Evolutionary conservation across 2,329 filamentous ascomycete genomes (phyloP), one percentile per base, ranked within the genome.

Genomic region (Sodiomyces alkalinus): DNA sequence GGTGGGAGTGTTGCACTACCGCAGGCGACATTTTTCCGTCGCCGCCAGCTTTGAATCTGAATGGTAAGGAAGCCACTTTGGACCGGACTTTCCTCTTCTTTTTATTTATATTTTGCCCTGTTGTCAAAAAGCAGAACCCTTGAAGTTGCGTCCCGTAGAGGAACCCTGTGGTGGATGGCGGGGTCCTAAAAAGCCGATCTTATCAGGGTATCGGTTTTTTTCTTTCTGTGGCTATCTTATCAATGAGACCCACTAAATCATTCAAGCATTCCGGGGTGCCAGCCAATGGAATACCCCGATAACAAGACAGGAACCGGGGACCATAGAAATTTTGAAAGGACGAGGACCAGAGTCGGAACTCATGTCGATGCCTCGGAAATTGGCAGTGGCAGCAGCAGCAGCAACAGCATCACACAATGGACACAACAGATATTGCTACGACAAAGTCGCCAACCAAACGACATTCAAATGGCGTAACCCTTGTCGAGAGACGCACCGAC

Each of bases 11-110:
- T 41, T 61, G 64, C 51, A 60, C 58, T 47, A 70, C 65, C 35
- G 66, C 62, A 55, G 73, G 68, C 47, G 80, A 75, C 81, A 90
- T 90, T 44, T 68, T 80, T 55, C 64, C 65, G 52, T 64, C 62
- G 53, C 71, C 62, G 49, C 79, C 78, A 52, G 78, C 80, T 64
- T 92, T 93, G 59, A 92, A 92, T 56, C 86, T 68, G 48, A 78
- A 92, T 3, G 86, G 82, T 55, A 85, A 56, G 31, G 76, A 78
- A 58, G 65, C 71, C 71, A 77, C 56, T 36, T 59, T 74, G 62
- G 27, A n/a, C n/a, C n/a, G n/a, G 22, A 19, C 23, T 24, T 33
- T 32, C 21, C 22, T 17, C 18, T 19, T 27, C 25, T 12, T 26
- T 35, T n/a, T n/a, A n/a, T n/a, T n/a, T n/a, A n/a, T n/a, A n/a